Conservation (phyloP, 192 early-diverging fungal genomes). For the Umbelopsis ramanniana region DNA sequence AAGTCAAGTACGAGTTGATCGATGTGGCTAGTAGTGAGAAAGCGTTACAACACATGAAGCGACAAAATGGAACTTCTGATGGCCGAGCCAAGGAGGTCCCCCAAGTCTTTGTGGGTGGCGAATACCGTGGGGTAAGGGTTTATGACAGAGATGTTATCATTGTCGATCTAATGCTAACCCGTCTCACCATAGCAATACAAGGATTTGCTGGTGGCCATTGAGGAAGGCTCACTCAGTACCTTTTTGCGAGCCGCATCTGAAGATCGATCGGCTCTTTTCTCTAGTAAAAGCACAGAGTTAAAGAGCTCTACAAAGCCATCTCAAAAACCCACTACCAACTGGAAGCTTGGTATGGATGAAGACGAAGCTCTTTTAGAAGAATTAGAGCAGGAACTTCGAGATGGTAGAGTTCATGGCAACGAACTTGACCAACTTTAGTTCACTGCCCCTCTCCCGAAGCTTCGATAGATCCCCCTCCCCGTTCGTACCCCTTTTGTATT, state of each 20-base stretch:
- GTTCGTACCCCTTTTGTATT: neutral
- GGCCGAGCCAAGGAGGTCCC: slow-evolving; percentile 27
- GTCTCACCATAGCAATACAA: slow-evolving; percentile 25
- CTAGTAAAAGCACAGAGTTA: slow-evolving; percentile 2
- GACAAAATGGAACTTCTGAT: slow-evolving; percentile 18
- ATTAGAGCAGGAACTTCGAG: slow-evolving; percentile 32
- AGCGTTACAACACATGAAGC: slow-evolving; percentile 39
- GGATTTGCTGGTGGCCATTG: slow-evolving; percentile 10
- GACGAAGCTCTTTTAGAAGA: slow-evolving; percentile 33
- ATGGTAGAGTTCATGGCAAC: slow-evolving; percentile 12
- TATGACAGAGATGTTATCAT: neutral
- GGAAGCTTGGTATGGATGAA: slow-evolving; percentile 10
- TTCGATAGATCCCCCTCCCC: neutral
- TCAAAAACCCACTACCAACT: neutral
- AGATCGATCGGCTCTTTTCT: neutral
- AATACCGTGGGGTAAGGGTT: slow-evolving; percentile 24
- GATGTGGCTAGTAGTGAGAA: slow-evolving; percentile 36
- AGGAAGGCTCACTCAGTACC: neutral
- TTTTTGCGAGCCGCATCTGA: slow-evolving; percentile 8
- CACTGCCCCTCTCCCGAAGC: neutral
- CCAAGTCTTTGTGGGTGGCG: slow-evolving; percentile 33
- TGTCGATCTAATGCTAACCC: neutral
- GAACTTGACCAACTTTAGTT: neutral
- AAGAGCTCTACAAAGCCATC: neutral
- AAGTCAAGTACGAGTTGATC: slow-evolving; percentile 31